Evolutionary conservation across 2,329 filamentous ascomycete species (phyloP).

Genomic region (Apiospora phragmitis): DNA sequence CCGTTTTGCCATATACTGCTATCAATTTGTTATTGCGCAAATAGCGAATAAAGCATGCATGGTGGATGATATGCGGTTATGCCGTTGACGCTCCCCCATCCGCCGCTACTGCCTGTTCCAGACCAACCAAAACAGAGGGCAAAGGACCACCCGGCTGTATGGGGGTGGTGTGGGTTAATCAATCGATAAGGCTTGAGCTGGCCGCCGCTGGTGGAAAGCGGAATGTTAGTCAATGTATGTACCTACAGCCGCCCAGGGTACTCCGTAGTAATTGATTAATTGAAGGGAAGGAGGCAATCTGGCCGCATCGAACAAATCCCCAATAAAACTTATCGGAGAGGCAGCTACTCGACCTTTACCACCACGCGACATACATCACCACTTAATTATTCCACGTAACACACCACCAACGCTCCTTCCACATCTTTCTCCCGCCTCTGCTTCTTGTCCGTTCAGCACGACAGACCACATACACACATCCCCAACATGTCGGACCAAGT

Average conservation of each 20-base stretch:
- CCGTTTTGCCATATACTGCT: neutral
- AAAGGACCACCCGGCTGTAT: neutral
- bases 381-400: constrained; percentile 3
- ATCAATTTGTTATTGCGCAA: no score
- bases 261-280: neutral
- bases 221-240: neutral
- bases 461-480: neutral
- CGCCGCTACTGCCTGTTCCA: neutral
- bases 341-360: neutral
- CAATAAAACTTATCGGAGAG: neutral
- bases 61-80: neutral
- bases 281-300: constrained; percentile 16
- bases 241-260: neutral
- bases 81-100: neutral
- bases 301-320: constrained; percentile 15
- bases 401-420: neutral
- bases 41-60: neutral
- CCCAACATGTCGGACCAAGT: constrained; percentile 16
- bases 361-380: constrained; percentile 9
- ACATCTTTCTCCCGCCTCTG: neutral
- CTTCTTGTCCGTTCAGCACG: neutral
- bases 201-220: constrained; percentile 2
- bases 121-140: neutral
- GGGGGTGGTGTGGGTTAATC: constrained; percentile 3
- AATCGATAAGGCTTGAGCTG: constrained; percentile 9